Percentiles rank a stretch among this genome's conserved stretches.
phyloP scores from a whole-genome alignment of 2,329 filamentous ascomycete species.

The Colletotrichum lupini region DNA sequence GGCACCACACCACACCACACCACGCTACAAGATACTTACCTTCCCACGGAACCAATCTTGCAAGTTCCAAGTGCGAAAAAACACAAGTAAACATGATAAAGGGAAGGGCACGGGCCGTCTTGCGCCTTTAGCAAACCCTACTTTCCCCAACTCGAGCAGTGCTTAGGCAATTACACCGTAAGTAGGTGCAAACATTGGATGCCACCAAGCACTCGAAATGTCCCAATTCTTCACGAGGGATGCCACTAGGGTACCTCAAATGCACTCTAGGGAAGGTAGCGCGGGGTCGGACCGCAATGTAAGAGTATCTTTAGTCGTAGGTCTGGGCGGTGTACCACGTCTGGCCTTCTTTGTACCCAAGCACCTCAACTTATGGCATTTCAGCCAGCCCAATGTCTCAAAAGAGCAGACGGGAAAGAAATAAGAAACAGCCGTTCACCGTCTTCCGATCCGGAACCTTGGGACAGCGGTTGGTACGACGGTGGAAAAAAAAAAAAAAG shows the following conservation, averaged over 20 bases:
- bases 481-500: not conserved
- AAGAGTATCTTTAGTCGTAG: not conserved
- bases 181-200: too few species aligned
- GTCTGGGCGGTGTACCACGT: slow-evolving; percentile 15
- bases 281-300: slow-evolving; percentile 18
- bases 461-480: not conserved
- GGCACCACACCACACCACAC: not conserved
- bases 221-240: not conserved
- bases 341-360: not conserved
- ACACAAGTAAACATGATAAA: not conserved
- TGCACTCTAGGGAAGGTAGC: slow-evolving; percentile 1
- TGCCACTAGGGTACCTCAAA: not conserved
- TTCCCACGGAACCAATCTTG: too few species aligned
- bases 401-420: not conserved
- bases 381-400: not conserved
- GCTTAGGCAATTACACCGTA: too few species aligned
- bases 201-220: not conserved
- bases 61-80: not conserved
- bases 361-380: not conserved
- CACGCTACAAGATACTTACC: not conserved
- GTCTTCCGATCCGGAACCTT: not conserved
- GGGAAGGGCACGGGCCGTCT: slow-evolving; percentile 12
- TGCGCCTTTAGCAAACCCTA: slow-evolving; percentile 3
- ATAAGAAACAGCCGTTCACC: not conserved
- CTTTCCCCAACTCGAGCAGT: not conserved